These are phyloP conservation scores for Populus trichocarpa DNA, from an alignment of 441 rosid species.

Conservation along the genomic window DNA sequence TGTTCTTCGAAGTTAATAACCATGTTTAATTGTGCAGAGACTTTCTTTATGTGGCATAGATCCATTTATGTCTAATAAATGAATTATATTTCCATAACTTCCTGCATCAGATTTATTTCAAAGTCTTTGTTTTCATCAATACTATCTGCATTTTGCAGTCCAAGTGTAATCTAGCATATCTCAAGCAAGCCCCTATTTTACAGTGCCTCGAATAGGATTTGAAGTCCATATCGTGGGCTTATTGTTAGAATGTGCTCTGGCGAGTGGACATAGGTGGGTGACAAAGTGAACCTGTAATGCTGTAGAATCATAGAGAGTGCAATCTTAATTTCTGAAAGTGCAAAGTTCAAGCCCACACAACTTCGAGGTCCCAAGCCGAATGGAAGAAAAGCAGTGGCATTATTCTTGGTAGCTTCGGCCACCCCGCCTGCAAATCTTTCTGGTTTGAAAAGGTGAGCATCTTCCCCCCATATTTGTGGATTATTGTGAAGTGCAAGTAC, in stretches of 20 bases:
- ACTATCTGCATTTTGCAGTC: background rate
- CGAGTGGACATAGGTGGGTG: slow-evolving; percentile 41
- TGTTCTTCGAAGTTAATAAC: background rate
- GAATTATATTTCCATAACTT: background rate
- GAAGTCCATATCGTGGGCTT: slow-evolving; percentile 36
- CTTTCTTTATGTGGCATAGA: background rate
- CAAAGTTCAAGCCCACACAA: slow-evolving; percentile 45
- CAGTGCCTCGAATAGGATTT: slow-evolving; percentile 21
- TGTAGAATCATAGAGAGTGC: slow-evolving; percentile 45
- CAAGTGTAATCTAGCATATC: no score
- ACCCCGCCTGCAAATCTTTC: slow-evolving; percentile 43
- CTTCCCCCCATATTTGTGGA: slow-evolving; percentile 43
- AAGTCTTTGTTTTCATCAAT: background rate
- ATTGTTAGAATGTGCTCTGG: slow-evolving; percentile 22
- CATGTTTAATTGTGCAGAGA: background rate
- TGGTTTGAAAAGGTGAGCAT: slow-evolving; percentile 39
- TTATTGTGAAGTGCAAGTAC: slow-evolving; percentile 29
- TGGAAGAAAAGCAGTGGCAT: slow-evolving; percentile 29
- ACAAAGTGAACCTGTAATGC: slow-evolving; percentile 38
- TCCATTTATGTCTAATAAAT: background rate
- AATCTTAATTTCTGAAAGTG: slow-evolving; percentile 29
- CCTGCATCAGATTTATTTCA: background rate
- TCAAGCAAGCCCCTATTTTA: background rate
- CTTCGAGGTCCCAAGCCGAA: slow-evolving; percentile 39
- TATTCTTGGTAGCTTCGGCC: slow-evolving; percentile 36